Evolutionary conservation across 305 asterid species (phyloP).

Genomic region (Solanum hybrid): DNA sequence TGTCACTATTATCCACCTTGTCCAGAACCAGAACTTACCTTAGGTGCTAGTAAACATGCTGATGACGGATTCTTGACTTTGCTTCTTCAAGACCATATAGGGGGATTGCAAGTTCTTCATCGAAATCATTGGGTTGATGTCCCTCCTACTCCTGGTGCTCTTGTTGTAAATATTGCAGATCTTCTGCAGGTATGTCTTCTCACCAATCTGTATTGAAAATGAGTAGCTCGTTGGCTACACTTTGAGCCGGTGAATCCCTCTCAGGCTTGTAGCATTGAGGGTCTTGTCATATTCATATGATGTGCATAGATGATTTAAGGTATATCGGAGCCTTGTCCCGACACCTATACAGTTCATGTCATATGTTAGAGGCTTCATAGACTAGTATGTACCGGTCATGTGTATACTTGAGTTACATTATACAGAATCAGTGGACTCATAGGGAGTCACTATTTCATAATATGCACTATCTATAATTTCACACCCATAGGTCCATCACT

Average conservation of each 20-base stretch:
- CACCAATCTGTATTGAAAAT: neutral
- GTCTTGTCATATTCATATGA: neutral
- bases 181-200: neutral
- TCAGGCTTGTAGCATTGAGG: neutral
- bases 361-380: neutral
- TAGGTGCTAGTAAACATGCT: constrained; percentile 4
- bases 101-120: constrained; percentile 10
- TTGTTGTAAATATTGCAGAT: neutral
- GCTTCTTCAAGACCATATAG: constrained; percentile 9
- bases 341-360: neutral
- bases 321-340: neutral
- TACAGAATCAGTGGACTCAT: neutral
- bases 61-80: constrained; percentile 5
- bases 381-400: neutral
- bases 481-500: neutral
- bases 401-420: neutral
- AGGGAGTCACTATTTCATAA: neutral
- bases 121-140: constrained; percentile 6
- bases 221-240: neutral
- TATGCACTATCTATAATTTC: neutral
- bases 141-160: constrained; percentile 2
- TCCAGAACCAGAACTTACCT: neutral
- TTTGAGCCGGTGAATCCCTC: neutral
- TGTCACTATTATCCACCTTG: constrained; percentile 9
- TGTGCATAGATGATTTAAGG: neutral